Conservation (phyloP, 192 early-diverging fungal species). For the Rhizoclosmatium sp. region DNA sequence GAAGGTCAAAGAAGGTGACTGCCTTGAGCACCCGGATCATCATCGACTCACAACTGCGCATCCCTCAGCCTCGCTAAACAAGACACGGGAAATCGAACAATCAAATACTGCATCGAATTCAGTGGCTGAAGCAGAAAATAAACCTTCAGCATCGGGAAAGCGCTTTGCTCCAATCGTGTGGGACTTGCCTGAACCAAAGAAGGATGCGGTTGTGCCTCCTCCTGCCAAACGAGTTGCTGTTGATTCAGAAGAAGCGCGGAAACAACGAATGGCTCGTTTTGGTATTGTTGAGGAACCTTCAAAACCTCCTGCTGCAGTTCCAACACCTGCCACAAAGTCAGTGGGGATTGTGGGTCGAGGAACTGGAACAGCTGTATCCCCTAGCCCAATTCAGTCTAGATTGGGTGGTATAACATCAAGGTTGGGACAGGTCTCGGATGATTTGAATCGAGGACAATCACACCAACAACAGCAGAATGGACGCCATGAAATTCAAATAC, state of each 20-base stretch:
- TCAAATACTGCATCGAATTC: no score
- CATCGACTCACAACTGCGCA: not conserved
- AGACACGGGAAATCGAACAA: not conserved
- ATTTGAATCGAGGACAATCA: not conserved
- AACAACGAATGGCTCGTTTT: not conserved
- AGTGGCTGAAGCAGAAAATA: no score
- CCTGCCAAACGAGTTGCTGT: not conserved
- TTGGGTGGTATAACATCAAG: not conserved
- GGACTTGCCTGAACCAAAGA: not conserved
- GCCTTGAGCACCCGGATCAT: not conserved
- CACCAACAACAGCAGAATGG: not conserved
- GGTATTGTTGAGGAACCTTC: not conserved
- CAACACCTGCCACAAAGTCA: not conserved
- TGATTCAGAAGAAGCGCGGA: not conserved
- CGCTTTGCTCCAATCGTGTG: not conserved
- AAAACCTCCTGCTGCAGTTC: not conserved
- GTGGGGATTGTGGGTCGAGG: slow-evolving; percentile 6
- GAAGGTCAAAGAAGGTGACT: not conserved
- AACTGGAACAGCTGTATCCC: not conserved
- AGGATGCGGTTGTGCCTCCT: not conserved
- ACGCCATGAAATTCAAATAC: not conserved
- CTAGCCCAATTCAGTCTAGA: not conserved
- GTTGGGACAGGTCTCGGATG: not conserved
- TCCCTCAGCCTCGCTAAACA: not conserved
- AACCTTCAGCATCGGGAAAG: not conserved